Base-by-base conservation (phyloP, 306 rosid genomes). In the Quercus parvula region DNA sequence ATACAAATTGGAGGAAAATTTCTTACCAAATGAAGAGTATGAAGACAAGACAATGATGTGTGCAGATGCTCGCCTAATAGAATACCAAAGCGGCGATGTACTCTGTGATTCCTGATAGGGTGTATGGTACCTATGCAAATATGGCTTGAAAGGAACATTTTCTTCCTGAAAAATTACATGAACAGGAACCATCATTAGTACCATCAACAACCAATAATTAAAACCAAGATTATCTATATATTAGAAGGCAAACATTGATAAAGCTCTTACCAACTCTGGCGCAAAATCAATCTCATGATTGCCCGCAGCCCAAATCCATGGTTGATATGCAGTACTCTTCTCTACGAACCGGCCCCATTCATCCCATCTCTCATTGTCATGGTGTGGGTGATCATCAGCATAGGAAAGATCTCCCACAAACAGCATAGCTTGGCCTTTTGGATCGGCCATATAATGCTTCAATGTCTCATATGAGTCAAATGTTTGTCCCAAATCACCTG, bases 41-140 rank as follows among this genome's bases (percentile, higher is more conserved):
- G 97, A 90, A 73, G 98, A 81, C 88, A 95, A 77, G 61, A 92
- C 92, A 44, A 91, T 88, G 86, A 94, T 87, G 85, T 95, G 72
- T 56, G 97, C 92, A n/a, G 95, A 91, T 85, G 97, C 97, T 81
- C 96, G 90, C 81, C 89, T 90, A 83, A 92, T 86, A 78, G 97
- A 94, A 81, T 92, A 95, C 97, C 97, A 95, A 24, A 95, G 87
- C 12, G 90, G 94, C 44, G 87, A 77, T 35, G 94, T 84, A 78
- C 97, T 90, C 5, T 75, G 71, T 0, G 94, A 85, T 74, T 92
- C 91, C 85, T 71, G 75, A 69, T 87, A 86, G 27, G 97, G 92
- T 28, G 88, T 88, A 38, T 25, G 93, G 83, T 82, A 91, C 8
- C 96, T 91, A 20, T 79, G 85, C 49, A 63, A 46, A 56, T 56